Evolutionary conservation across 352 stramenopile genomes (phyloP).

Genomic region (Paralagenidium karlingii): DNA sequence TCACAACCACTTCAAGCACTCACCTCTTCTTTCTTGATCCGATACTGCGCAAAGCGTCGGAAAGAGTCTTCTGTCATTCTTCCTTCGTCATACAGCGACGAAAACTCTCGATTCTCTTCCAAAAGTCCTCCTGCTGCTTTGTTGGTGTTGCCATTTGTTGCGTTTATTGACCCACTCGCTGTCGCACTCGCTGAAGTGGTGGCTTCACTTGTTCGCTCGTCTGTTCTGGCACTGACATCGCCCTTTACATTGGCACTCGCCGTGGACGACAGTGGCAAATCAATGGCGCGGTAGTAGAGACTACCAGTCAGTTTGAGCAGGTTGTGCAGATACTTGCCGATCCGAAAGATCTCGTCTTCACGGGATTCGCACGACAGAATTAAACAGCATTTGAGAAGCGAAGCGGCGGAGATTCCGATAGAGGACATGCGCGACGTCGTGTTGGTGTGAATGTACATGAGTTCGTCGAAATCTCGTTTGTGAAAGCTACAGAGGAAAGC

Average conservation of each 20-base stretch:
- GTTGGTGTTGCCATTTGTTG: too few relatives aligned
- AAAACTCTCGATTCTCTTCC: neutral
- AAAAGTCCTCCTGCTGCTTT: too few relatives aligned
- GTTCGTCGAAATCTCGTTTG: slow-evolving; percentile 60
- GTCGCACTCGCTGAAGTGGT: neutral
- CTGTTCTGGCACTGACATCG: neutral
- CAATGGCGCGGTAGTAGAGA: slow-evolving; percentile 37
- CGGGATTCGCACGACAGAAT: slow-evolving; percentile 35
- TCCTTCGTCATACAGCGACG: slow-evolving; percentile 18
- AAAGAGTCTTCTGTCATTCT: slow-evolving; percentile 62
- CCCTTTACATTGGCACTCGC: neutral
- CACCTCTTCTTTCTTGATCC: slow-evolving; percentile 52
- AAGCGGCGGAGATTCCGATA: slow-evolving; percentile 20
- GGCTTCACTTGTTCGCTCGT: slow-evolving; percentile 1
- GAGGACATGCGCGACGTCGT: slow-evolving; percentile 15
- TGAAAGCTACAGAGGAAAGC: slow-evolving; percentile 19
- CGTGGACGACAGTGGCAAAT: neutral
- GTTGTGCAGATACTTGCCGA: slow-evolving; percentile 54
- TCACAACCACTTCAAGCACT: neutral
- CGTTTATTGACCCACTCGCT: slow-evolving; percentile 2
- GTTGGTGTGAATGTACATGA: slow-evolving; percentile 58
- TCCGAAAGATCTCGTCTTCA: slow-evolving; percentile 58
- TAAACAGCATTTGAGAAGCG: slow-evolving; percentile 54
- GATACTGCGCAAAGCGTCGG: slow-evolving; percentile 44
- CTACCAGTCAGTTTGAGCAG: slow-evolving; percentile 48